These are phyloP conservation scores for Beauveria sp. DNA, from an alignment of 2,329 filamentous ascomycete species.

Conservation along the genomic window DNA sequence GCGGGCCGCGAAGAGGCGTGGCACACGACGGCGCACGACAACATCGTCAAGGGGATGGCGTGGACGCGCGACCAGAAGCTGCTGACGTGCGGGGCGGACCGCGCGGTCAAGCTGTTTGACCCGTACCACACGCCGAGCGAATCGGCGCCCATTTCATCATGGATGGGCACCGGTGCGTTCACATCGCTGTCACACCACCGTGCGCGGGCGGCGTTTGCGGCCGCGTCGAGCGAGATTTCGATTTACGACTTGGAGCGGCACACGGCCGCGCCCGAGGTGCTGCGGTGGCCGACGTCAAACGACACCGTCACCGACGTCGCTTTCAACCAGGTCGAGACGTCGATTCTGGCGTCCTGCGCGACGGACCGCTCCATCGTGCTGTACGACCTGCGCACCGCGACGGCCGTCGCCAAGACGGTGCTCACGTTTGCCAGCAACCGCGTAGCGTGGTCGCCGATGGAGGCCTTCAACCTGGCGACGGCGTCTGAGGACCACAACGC, in stretches of 20 bases:
- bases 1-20: conserved; percentile 65
- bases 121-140: conserved; percentile 68
- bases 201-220: conserved; percentile 70
- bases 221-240: conserved; percentile 67
- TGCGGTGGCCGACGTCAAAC: conserved; percentile 79
- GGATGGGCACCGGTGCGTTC: conserved; percentile 76
- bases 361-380: conserved; percentile 81
- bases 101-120: conserved; percentile 84
- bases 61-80: conserved; percentile 85
- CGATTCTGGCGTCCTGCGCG: conserved; percentile 75
- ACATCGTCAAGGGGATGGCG: conserved; percentile 83
- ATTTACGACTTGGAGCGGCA: conserved; percentile 83
- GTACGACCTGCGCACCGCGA: conserved; percentile 84
- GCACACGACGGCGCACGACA: conserved; percentile 79
- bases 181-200: conserved; percentile 80
- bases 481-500: conserved; percentile 93
- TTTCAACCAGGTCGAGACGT: conserved; percentile 93
- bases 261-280: conserved; percentile 70
- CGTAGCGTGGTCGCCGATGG: conserved; percentile 92
- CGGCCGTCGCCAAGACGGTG: conserved; percentile 71
- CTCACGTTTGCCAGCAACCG: conserved; percentile 78
- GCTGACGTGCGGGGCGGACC: conserved; percentile 79
- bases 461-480: conserved; percentile 89
- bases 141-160: conserved; percentile 70
- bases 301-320: conserved; percentile 85